Base-by-base conservation (phyloP, 1,139 yeast genomes). In the Blastobotrys ciferrii region DNA sequence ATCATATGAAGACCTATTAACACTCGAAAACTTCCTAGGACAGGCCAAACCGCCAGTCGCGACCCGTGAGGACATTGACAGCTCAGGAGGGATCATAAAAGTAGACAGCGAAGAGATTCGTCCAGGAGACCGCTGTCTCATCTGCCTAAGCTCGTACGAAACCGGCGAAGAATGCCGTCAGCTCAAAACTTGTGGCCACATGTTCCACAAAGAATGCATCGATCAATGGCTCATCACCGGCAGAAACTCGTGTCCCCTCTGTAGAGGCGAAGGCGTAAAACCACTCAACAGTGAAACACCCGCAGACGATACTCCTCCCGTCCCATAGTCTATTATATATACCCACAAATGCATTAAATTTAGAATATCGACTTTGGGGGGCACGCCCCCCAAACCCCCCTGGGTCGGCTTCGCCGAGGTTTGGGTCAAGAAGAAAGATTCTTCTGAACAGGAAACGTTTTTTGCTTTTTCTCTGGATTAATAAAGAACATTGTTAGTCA, bases 221-320 rank as follows among this genome's bases (percentile, higher is more conserved):
- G 84, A 80, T 55, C 73, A 74, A 51, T 80, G 84, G 84, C 66
- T 80, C 9, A 58, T 72, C 23, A 72, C 73, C 13, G 78, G 81
- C 20, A 73, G 78, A 51, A 80, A 80, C 57, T 72, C 75, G 12
- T 80, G 84, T 59, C 85, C 85, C 2, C 62, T 79, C 43, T 80
- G 84, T 55, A 67, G 84, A 28, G 67, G 71, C 2, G 69, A 68
- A 49, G 80, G 78, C 13, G 74, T 73, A 12, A 51, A 54, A 36
- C 46, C 40, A 3, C 14, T 36, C 13, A 23, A 36, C n/a, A 36
- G 19, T 11, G 5, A 13, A 9, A 17, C 15, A 6, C 40, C 25
- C 3, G 14, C 40, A 4, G 14, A 18, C 14, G 28, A 23, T 4
- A 19, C 25, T 4, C 28, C 40, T 7, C 12, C 33, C n/a, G 11